A percentile compares a stretch with the other conserved stretches of the same genome.
Conservation (phyloP, 768 basidiomycete genomes). For the Podaxis carcinomalis region DNA sequence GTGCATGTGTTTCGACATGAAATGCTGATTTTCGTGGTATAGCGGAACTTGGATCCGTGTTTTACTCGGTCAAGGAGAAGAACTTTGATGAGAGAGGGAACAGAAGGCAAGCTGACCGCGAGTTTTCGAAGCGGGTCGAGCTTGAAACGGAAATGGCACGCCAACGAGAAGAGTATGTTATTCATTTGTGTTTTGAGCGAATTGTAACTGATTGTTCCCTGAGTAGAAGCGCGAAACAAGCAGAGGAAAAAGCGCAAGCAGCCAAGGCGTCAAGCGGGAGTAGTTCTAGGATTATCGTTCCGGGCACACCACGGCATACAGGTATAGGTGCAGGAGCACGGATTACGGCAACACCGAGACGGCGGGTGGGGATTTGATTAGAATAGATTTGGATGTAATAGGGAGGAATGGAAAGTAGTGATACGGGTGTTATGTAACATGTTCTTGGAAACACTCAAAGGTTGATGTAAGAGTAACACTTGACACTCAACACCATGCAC, state of each 20-base stretch:
- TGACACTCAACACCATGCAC: background rate
- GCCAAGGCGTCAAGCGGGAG: conserved; percentile 52
- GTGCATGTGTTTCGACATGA: background rate
- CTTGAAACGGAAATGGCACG: conserved; percentile 88
- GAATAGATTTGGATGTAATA: background rate
- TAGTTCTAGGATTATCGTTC: conserved; percentile 64
- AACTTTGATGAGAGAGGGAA: conserved; percentile 89
- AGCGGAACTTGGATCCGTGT: conserved; percentile 95
- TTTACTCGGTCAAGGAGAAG: conserved; percentile 97
- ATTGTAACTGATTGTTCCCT: background rate
- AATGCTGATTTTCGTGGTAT: conserved; percentile 6
- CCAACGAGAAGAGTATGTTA: conserved; percentile 69
- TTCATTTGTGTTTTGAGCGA: conserved; percentile 5
- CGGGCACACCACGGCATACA: conserved; percentile 74
- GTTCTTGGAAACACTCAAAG: background rate
- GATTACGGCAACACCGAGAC: conserved; percentile 71
- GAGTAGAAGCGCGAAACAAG: conserved; percentile 36
- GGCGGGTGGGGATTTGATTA: conserved; percentile 61
- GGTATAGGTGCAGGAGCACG: conserved; percentile 63
- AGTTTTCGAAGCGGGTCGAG: conserved; percentile 90
- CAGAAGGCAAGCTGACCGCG: conserved; percentile 74
- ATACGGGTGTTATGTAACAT: conserved; percentile 10
- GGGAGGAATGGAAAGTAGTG: background rate
- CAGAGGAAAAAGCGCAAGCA: conserved; percentile 57
- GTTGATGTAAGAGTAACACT: background rate